These are phyloP conservation scores for Mycena maculata DNA, from an alignment of 768 basidiomycete species.

Conservation along the genomic window DNA sequence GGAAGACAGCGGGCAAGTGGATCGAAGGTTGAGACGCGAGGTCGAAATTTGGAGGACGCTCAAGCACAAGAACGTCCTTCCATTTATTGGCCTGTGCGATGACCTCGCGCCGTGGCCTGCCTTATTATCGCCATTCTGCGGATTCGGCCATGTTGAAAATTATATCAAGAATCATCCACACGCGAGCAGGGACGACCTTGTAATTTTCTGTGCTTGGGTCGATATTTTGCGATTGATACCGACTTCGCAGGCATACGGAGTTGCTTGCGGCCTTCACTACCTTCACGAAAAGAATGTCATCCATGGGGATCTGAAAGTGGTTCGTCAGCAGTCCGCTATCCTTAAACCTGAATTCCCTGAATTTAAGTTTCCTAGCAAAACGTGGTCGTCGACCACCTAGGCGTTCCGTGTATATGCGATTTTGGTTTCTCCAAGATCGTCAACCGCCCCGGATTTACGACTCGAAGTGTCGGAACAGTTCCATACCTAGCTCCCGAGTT, in stretches of 20 bases:
- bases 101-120: conserved; percentile 16
- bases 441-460: background rate
- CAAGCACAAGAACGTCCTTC: conserved; percentile 29
- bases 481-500: conserved; percentile 11
- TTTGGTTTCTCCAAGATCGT: conserved; percentile 10
- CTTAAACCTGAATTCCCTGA: background rate
- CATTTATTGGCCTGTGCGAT: conserved; percentile 32
- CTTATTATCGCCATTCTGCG: conserved; percentile 26
- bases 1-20: too few relatives aligned
- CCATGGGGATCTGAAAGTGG: conserved; percentile 39
- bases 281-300: conserved; percentile 37
- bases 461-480: conserved; percentile 5
- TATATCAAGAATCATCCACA: conserved; percentile 14
- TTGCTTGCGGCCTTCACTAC: conserved; percentile 35
- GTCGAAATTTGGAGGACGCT: conserved; percentile 28
- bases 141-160: conserved; percentile 21
- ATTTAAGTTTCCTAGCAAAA: conserved; percentile 5
- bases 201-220: background rate
- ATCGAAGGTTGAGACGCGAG: conserved; percentile 19
- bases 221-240: background rate
- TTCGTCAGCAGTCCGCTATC: background rate
- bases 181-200: conserved; percentile 14
- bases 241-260: conserved; percentile 29
- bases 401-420: conserved; percentile 7
- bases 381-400: background rate